phyloP scores from a whole-genome alignment of 2,329 filamentous ascomycete species.

The Arthrinium phaeospermum region DNA sequence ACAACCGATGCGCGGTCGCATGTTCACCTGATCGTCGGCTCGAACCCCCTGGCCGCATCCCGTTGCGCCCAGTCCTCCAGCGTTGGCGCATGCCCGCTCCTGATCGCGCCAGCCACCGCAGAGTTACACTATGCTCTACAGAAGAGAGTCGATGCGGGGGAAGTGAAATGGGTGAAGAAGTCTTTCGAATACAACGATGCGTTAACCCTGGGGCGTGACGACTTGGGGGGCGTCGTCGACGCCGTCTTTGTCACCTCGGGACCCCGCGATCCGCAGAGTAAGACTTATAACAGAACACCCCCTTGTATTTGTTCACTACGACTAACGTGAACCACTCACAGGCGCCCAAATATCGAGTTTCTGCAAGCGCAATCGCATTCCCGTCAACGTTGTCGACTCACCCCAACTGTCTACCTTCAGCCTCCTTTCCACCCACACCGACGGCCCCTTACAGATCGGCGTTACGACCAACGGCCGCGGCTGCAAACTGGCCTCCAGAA shows the following conservation, averaged over 20 bases:
- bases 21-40: slow-evolving; percentile 84
- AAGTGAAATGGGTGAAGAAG: slow-evolving; percentile 69
- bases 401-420: slow-evolving; percentile 88
- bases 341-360: slow-evolving; percentile 72
- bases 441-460: slow-evolving; percentile 92
- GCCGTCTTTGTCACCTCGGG: slow-evolving; percentile 83
- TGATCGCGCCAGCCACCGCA: slow-evolving; percentile 73
- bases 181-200: slow-evolving; percentile 75
- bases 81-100: slow-evolving; percentile 79
- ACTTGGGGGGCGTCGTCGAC: slow-evolving; percentile 81
- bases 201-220: slow-evolving; percentile 76
- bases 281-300: slow-evolving; percentile 9
- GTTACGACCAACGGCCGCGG: slow-evolving; percentile 95
- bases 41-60: slow-evolving; percentile 84
- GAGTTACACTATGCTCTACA: slow-evolving; percentile 64
- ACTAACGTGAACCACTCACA: slow-evolving; percentile 36
- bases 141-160: slow-evolving; percentile 68
- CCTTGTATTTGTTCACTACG: not conserved
- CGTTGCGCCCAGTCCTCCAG: slow-evolving; percentile 80
- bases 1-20: slow-evolving; percentile 73
- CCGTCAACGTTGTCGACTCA: slow-evolving; percentile 90
- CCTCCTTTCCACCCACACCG: slow-evolving; percentile 84
- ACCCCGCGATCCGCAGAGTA: slow-evolving; percentile 52
- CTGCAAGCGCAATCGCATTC: slow-evolving; percentile 82
- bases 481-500: slow-evolving; percentile 89